Evolutionary conservation across 176 grass and related monocot genomes (phyloP), one percentile per base, ranked within the genome.

Genomic region (Rhipidocladum racemiflorum): DNA sequence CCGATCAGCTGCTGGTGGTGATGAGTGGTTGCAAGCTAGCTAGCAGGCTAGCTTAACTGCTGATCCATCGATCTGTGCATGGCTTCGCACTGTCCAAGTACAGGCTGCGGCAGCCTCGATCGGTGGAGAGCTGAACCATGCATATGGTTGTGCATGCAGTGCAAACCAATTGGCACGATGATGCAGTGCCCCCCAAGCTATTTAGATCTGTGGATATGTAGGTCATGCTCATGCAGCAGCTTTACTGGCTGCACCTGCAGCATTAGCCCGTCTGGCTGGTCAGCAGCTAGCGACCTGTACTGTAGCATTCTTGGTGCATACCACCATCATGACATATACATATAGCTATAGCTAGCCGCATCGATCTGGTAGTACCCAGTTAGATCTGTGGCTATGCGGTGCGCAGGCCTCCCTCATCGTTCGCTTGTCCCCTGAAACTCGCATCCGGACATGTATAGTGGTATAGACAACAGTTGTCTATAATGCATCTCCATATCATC

Each of bases 181-280:
- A 65, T 17, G 66, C 73, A 48, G 74, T 67, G 68, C 48, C 38
- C 48, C 44, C 57, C n/a, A 0, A 23, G 55, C 55, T 67, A 42
- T 84, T 79, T 88, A 80, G 87, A 85, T 89, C 81, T 80, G 82
- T 45, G 69, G n/a, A n/a, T n/a, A n/a, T n/a, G n/a, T n/a, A n/a
- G n/a, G n/a, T n/a, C n/a, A n/a, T n/a, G n/a, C n/a, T n/a, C n/a
- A n/a, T n/a, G n/a, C n/a, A n/a, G n/a, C n/a, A n/a, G n/a, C n/a
- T n/a, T n/a, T n/a, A 21, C 18, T 56, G 3, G 72, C 78, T 40
- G 80, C 48, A 61, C 28, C 72, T 34, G 78, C 34, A 21, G 75
- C 60, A 34, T 63, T 24, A 15, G 15, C 35, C 49, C 54, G 36
- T 9, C 57, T 9, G 61, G 35, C 53, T 12, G 15, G 28, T 29